phyloP scores from a whole-genome alignment of 2,329 filamentous ascomycete genomes.

The Diplocarpon rosae region DNA sequence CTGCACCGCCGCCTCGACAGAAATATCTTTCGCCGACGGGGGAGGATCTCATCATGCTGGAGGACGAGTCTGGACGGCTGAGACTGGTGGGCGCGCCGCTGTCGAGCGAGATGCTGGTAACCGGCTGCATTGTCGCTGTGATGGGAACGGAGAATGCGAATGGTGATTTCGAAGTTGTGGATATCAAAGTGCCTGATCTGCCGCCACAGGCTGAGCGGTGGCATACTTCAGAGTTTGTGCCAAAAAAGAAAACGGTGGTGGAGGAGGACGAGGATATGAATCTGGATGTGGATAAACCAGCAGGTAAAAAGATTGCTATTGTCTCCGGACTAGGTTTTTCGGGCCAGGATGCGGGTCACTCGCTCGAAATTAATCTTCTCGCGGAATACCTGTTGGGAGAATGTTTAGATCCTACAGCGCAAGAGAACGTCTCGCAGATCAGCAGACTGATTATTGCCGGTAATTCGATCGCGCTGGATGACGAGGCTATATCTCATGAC shows the following conservation, averaged over 20 bases:
- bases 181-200: conserved; percentile 79
- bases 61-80: conserved; percentile 89
- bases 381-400: conserved; percentile 85
- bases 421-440: conserved; percentile 54
- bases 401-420: conserved; percentile 47
- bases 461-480: conserved; percentile 54
- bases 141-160: conserved; percentile 88
- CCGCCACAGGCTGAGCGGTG: conserved; percentile 73
- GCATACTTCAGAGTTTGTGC: conserved; percentile 47
- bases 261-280: conserved; percentile 49
- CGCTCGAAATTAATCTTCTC: conserved; percentile 64
- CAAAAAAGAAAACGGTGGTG: conserved; percentile 31
- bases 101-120: conserved; percentile 63
- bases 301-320: conserved; percentile 58
- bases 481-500: conserved; percentile 22
- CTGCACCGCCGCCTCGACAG: conserved; percentile 62
- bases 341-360: conserved; percentile 59
- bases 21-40: conserved; percentile 59
- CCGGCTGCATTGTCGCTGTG: conserved; percentile 87
- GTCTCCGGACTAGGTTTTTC: conserved; percentile 82
- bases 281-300: conserved; percentile 31
- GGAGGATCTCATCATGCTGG: conserved; percentile 67
- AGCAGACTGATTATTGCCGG: conserved; percentile 84
- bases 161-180: conserved; percentile 86
- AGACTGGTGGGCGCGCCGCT: conserved; percentile 64